Evolutionary conservation across 2,329 filamentous ascomycete species (phyloP), one percentile per base, ranked within the genome.

Genomic region (Sclerotiophoma versabilis): DNA sequence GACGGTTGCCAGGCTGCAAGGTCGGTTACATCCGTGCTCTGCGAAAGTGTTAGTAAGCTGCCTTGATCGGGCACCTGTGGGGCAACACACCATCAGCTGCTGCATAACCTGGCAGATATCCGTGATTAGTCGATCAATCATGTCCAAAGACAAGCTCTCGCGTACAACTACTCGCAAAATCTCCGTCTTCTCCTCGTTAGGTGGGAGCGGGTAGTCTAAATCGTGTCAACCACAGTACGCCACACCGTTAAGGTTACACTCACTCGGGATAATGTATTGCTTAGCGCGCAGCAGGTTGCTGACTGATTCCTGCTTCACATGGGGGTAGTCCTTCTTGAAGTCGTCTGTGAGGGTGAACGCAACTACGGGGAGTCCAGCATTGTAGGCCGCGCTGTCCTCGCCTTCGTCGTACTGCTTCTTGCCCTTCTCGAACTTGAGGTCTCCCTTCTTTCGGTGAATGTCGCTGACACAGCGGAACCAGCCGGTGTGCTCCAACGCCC

Each of bases 261-360:
- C 74, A 81, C 80, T 89, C 19, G 87, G 87, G 52, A 90, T 86
- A 55, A 90, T 89, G 77, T 88, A 90, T 72, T 89, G 85, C 66
- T 86, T 86, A 4, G 84, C 83, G 12, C 87, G 80, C 49, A 89
- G 73, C 33, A 90, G 73, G 15, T 87, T 84, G 47, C 83, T 85
- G 12, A 90, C 78, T 5, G 80, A 81, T 50, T 84, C 85, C 72
- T 90, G 87, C 73, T 86, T 84, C 55, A 89, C 77, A 60, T 87
- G 83, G 0, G 85, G 83, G 69, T 80, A 88, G 36, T 85, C 74
- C 54, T 80, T 77, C 68, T 82, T 82, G 59, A 68, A 89, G 8
- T 81, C 78, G 58, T 88, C 84, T 11, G 80, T 82, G 55, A 90
- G 79, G 11, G 81, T 79, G 73, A 90, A 90, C 0, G 87, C 81